A percentile compares a stretch with the other conserved stretches of the same genome.
Evolutionary conservation across 768 basidiomycete species (phyloP).

Genomic region (Podaxis rugospora): DNA sequence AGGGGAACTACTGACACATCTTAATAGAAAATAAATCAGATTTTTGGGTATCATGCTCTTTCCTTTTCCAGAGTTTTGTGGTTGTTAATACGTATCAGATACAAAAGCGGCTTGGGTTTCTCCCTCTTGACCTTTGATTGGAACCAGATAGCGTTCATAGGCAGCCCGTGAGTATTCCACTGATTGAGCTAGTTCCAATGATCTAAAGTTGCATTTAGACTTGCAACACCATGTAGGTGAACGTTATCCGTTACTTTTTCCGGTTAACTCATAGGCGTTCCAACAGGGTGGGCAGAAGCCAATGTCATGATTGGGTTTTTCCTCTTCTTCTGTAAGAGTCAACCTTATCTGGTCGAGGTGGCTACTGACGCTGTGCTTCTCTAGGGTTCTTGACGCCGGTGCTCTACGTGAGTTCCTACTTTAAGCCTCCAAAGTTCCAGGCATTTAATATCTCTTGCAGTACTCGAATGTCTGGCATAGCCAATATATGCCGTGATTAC

Average conservation of each 20-base stretch:
- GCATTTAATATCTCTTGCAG: constrained; percentile 21
- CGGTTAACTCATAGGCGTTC: constrained; percentile 14
- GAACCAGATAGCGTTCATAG: constrained; percentile 67
- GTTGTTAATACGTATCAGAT: constrained; percentile 22
- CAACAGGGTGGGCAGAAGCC: constrained; percentile 69
- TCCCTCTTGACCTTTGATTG: constrained; percentile 54
- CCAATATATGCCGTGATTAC: constrained; percentile 52
- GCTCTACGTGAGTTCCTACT: constrained; percentile 31
- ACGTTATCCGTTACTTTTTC: not conserved
- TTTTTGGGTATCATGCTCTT: constrained; percentile 42
- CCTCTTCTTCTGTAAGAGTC: constrained; percentile 57
- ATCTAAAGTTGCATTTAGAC: constrained; percentile 22
- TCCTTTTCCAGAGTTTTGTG: not conserved
- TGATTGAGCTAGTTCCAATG: constrained; percentile 6
- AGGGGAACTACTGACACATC: not conserved
- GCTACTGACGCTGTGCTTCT: constrained; percentile 5
- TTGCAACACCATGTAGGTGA: constrained; percentile 43
- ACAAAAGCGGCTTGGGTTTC: constrained; percentile 48
- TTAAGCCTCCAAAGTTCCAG: not conserved
- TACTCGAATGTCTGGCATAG: constrained; percentile 54
- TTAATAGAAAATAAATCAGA: constrained; percentile 46
- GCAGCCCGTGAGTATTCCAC: constrained; percentile 46
- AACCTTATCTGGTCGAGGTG: not conserved
- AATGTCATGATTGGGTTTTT: constrained; percentile 62
- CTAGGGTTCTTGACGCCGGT: constrained; percentile 48